Conservation (phyloP, 78 protist genomes). For the Dictyostelium citrinum region DNA sequence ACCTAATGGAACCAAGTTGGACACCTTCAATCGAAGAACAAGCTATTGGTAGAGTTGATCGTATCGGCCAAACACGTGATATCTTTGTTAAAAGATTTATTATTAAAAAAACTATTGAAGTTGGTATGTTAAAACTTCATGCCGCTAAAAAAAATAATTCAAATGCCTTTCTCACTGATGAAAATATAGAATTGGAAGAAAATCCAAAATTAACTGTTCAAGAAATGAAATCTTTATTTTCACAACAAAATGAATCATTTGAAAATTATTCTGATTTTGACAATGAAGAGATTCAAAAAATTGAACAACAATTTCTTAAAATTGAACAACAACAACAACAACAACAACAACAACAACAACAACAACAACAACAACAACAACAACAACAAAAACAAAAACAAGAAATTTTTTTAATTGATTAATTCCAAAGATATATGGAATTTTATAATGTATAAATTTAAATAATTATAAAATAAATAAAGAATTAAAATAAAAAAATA, state of each 20-base stretch:
- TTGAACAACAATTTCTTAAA: neutral
- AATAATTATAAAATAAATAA: too few relatives aligned
- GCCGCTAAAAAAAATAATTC: constrained; percentile 52
- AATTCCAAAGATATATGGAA: too few relatives aligned
- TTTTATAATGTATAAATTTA: too few relatives aligned
- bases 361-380: neutral
- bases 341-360: neutral
- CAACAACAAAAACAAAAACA: too few relatives aligned
- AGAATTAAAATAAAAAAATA: too few relatives aligned
- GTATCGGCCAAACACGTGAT: constrained; percentile 88
- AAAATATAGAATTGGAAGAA: neutral
- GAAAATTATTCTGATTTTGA: neutral
- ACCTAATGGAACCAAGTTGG: constrained; percentile 89
- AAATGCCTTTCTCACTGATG: constrained; percentile 18
- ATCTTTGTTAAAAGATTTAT: constrained; percentile 82
- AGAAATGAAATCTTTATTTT: constrained; percentile 13
- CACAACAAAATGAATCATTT: neutral
- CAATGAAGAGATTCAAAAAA: neutral
- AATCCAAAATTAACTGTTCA: neutral
- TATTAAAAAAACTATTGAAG: constrained; percentile 79
- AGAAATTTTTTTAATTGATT: neutral
- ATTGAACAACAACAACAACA: neutral
- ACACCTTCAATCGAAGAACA: constrained; percentile 85
- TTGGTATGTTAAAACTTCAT: constrained; percentile 81
- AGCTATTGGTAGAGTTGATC: constrained; percentile 95